Conservation (phyloP, 306 rosid genomes). For the Vigna nakashimae region DNA sequence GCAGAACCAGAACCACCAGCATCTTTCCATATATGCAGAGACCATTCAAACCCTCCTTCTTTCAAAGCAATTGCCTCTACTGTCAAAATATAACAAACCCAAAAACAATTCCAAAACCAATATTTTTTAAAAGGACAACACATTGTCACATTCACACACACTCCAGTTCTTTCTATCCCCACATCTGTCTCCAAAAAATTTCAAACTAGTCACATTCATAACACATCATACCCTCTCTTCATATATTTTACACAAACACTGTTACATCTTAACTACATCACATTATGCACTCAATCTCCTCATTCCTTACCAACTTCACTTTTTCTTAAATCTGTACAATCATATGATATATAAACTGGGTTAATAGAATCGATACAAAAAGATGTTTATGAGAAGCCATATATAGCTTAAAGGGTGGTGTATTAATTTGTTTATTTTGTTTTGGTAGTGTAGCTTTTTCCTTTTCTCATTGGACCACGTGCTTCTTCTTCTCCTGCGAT, state of each 20-base stretch:
- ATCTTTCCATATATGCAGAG: constrained; percentile 74
- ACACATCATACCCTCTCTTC: no score
- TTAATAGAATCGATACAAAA: constrained; percentile 40
- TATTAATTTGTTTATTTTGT: neutral
- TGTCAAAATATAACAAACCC: neutral
- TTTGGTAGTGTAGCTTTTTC: constrained; percentile 33
- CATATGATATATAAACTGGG: neutral
- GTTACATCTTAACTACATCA: no score
- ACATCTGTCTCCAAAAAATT: neutral
- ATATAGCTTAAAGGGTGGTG: constrained; percentile 40
- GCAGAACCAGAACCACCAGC: constrained; percentile 48
- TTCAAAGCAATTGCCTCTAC: constrained; percentile 27
- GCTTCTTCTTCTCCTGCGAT: constrained; percentile 40
- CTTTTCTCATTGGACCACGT: constrained; percentile 54
- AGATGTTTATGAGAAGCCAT: constrained; percentile 34
- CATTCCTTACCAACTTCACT: no score
- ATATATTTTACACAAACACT: no score
- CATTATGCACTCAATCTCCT: no score
- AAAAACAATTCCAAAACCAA: neutral
- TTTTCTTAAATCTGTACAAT: no score
- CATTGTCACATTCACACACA: neutral
- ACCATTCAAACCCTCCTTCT: constrained; percentile 65
- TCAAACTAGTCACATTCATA: neutral
- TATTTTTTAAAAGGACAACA: no score
- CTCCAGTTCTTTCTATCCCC: neutral